These are phyloP conservation scores for Sporisorium graminicola DNA, from an alignment of 1,284 basidiomycete genomes.

Conservation along the genomic window DNA sequence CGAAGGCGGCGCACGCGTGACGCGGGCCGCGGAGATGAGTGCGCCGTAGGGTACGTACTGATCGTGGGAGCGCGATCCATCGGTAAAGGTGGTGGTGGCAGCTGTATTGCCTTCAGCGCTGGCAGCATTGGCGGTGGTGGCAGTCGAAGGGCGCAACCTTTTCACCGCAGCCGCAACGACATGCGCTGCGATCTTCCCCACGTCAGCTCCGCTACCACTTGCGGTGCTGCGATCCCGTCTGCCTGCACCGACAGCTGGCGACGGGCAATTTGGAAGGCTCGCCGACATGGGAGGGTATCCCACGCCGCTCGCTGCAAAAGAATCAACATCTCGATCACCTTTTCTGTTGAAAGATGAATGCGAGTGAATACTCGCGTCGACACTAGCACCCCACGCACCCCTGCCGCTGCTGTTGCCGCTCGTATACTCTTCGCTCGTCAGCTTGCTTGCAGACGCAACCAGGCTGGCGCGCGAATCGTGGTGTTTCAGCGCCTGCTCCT, in stretches of 20 bases:
- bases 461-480: slow-evolving; percentile 7
- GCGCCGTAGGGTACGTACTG: not conserved
- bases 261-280: not conserved
- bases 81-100: too few species aligned
- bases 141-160: not conserved
- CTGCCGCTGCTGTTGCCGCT: too few species aligned
- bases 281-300: too few species aligned
- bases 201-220: not conserved
- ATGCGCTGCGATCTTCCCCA: not conserved
- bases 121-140: too few species aligned
- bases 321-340: too few species aligned
- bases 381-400: not conserved
- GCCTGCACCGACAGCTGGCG: too few species aligned
- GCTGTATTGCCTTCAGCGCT: too few species aligned
- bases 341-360: not conserved
- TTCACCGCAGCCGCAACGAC: not conserved
- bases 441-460: not conserved
- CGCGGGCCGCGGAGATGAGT: not conserved
- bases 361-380: not conserved
- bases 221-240: too few species aligned
- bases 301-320: too few species aligned
- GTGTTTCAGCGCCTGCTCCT: not conserved
- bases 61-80: too few species aligned
- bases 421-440: slow-evolving; percentile 14
- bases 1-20: too few species aligned